Conservation (phyloP, 345 rosid genomes). For the Fremontodendron californicum region DNA sequence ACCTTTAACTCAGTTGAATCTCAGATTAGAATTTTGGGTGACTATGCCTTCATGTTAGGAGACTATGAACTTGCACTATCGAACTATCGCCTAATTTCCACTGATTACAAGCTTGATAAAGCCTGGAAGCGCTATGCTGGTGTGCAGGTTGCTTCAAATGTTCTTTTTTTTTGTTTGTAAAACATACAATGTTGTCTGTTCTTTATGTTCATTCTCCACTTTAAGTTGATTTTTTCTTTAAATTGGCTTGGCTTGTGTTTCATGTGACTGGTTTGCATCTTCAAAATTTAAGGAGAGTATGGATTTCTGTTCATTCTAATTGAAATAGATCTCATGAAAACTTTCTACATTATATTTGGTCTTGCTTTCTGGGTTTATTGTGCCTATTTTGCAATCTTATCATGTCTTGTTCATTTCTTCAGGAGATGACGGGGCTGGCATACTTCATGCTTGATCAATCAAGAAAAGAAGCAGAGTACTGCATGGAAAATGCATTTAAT, state of each 20-base stretch:
- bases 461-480: slow-evolving; percentile 86
- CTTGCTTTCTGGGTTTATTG: not conserved
- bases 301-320: not conserved
- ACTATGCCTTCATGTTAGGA: slow-evolving; percentile 94
- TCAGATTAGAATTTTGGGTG: slow-evolving; percentile 91
- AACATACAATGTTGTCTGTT: slow-evolving; percentile 2
- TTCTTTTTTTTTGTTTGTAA: not conserved
- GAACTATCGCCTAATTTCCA: slow-evolving; percentile 88
- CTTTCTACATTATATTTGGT: not conserved
- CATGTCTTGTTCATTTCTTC: slow-evolving; percentile 26
- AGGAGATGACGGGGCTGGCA: slow-evolving; percentile 98
- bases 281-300: not conserved
- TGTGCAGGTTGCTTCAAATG: slow-evolving; percentile 66
- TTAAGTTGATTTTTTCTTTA: not conserved
- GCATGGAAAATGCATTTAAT: slow-evolving; percentile 97
- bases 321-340: not conserved
- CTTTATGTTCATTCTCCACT: not conserved
- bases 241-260: not conserved
- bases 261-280: not conserved
- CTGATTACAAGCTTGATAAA: slow-evolving; percentile 96
- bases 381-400: slow-evolving; percentile 5
- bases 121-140: slow-evolving; percentile 99
- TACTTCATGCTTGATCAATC: slow-evolving; percentile 95
- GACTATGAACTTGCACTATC: slow-evolving; percentile 96
- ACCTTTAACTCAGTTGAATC: slow-evolving; percentile 87